Percentiles rank a stretch among this genome's conserved stretches.
Evolutionary conservation across 2,329 filamentous ascomycete species (phyloP).

Genomic region (Stagonosporopsis cucurbitacearum): DNA sequence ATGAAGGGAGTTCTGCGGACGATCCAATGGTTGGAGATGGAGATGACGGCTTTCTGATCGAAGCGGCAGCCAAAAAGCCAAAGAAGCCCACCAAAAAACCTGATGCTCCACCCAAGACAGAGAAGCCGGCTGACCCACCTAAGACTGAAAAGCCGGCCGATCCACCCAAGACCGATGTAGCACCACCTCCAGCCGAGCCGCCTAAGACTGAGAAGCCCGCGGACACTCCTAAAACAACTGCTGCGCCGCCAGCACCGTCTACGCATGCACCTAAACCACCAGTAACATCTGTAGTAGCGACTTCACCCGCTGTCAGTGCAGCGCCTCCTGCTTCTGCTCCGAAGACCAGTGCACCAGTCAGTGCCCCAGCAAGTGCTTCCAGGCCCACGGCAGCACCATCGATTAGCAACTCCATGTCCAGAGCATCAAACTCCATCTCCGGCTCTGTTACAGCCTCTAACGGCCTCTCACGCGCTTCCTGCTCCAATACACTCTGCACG

Average conservation of each 20-base stretch:
- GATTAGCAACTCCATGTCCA: neutral
- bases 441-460: neutral
- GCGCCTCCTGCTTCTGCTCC: neutral
- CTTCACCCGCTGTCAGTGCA: neutral
- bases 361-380: neutral
- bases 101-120: slow-evolving; percentile 7
- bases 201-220: slow-evolving; percentile 7
- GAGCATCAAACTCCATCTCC: neutral
- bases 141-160: slow-evolving; percentile 1
- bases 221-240: slow-evolving; percentile 8
- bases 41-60: neutral
- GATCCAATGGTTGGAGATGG: neutral
- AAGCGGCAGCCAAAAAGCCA: slow-evolving; percentile 7
- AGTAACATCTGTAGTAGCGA: neutral
- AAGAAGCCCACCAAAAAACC: slow-evolving; percentile 9
- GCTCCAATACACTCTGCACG: slow-evolving; percentile 19
- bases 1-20: too few species aligned
- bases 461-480: slow-evolving; percentile 3
- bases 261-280: neutral
- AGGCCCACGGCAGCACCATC: neutral
- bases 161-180: neutral
- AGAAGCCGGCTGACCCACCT: neutral
- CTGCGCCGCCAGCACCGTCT: neutral
- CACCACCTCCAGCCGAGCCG: neutral
- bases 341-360: neutral